phyloP scores from a whole-genome alignment of 805 yeast species.

The Schizosaccharomyces japonicus region DNA sequence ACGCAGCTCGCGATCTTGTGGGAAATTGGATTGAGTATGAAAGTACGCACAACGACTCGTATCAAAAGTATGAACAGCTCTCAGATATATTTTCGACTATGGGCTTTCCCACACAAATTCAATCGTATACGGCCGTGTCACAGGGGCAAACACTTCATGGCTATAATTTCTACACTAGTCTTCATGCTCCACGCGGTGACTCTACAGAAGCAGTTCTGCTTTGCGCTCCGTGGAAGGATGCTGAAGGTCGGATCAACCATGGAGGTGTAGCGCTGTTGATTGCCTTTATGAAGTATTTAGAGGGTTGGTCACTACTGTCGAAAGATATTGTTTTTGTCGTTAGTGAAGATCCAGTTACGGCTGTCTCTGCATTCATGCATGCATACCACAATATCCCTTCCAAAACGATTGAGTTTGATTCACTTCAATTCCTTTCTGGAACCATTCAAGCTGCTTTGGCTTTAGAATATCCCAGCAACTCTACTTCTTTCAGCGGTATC shows the following conservation, averaged over 20 bases:
- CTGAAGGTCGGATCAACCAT: slow-evolving; percentile 23
- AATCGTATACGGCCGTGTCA: slow-evolving; percentile 33
- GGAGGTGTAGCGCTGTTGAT: slow-evolving; percentile 60
- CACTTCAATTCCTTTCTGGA: slow-evolving; percentile 69
- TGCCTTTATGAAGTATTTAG: slow-evolving; percentile 56
- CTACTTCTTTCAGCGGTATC: slow-evolving; percentile 20
- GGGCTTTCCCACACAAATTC: slow-evolving; percentile 36
- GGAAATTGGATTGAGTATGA: neutral
- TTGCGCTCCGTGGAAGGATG: slow-evolving; percentile 51
- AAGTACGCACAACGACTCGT: slow-evolving; percentile 25
- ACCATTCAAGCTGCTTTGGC: slow-evolving; percentile 76
- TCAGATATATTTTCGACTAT: neutral
- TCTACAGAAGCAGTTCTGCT: slow-evolving; percentile 86
- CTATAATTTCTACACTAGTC: slow-evolving; percentile 45
- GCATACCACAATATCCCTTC: slow-evolving; percentile 52
- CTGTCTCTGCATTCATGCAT: slow-evolving; percentile 72
- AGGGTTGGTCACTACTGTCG: slow-evolving; percentile 81
- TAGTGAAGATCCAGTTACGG: slow-evolving; percentile 43
- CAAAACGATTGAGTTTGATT: too few relatives aligned
- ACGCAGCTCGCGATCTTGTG: neutral
- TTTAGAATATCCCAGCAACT: slow-evolving; percentile 50
- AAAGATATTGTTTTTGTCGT: slow-evolving; percentile 74
- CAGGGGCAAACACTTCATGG: slow-evolving; percentile 16
- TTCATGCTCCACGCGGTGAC: slow-evolving; percentile 87
- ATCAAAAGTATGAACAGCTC: slow-evolving; percentile 32